Base-by-base conservation (phyloP, 1,284 basidiomycete genomes). In the Hymenochaete sp. region DNA sequence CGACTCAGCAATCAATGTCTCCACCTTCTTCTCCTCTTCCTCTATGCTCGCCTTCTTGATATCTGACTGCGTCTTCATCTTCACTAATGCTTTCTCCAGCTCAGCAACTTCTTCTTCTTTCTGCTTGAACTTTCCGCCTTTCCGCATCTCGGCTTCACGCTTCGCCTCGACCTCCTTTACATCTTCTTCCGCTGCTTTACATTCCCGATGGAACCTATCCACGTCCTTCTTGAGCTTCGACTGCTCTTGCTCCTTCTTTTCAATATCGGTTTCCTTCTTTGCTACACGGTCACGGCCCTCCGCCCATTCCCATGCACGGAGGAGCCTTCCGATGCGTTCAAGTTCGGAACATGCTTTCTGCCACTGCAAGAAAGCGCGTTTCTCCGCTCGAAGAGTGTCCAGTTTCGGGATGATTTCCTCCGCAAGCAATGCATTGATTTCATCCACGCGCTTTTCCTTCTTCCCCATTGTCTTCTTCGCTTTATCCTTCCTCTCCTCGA, bases 401-500 rank as follows among this genome's bases (percentile, higher is more conserved):
- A 98, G 73, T 62, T 97, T 98, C 0, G 95, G 95, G 0, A 81
- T 85, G 59, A 98, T 97, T 64, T 98, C 96, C 61, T 98, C 93
- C 1, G 70, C 65, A 18, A 98, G 75, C 13, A 89, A 71, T 1
- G 76, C 71, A 16, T 75, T 80, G 58, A 98, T 86, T 63, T 98
- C 93, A 52, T 90, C 83, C 18, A 98, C 88, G 56, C 89, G 87
- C 65, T 93, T 97, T 56, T 98, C 92, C 68, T 98, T 98, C 72
- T 97, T 98, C 24, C 78, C 73, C 82, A 99, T 99, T 0, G 92
- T 97, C 65, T 91, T 93, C 61, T 86, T 79, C 6, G 96, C 95
- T 62, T 97, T 98, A 59, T 97, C 93, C 63, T 98, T 99, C 27
- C 90, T 79, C 52, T 98, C 95, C 63, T 99, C 96, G 58, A 98